A percentile compares a stretch with the other conserved stretches of the same genome.
These are phyloP conservation scores for Sclerotinia glacialis DNA, from an alignment of 2,329 filamentous ascomycete species.

Conservation along the genomic window DNA sequence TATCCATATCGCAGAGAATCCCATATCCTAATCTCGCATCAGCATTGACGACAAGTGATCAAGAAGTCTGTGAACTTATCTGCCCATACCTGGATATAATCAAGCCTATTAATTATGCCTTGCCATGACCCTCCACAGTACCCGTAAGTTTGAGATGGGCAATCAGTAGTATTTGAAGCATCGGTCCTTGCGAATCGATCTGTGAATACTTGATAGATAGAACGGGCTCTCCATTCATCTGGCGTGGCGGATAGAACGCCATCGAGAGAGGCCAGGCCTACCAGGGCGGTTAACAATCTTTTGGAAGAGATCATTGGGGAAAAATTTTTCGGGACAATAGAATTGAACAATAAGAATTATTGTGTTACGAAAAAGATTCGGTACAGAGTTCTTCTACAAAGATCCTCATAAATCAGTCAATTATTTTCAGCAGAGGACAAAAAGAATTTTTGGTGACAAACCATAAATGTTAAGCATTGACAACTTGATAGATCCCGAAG, in stretches of 20 bases:
- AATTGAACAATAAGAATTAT: neutral
- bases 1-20: slow-evolving; percentile 42
- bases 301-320: neutral
- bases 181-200: slow-evolving; percentile 46
- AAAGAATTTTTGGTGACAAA: neutral
- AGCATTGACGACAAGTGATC: slow-evolving; percentile 33
- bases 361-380: too few relatives aligned
- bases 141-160: slow-evolving; percentile 32
- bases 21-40: slow-evolving; percentile 32
- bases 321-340: neutral
- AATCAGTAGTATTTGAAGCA: slow-evolving; percentile 35
- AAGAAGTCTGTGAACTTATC: neutral
- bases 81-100: slow-evolving; percentile 42
- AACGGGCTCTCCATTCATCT: slow-evolving; percentile 12
- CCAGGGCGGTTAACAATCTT: neutral
- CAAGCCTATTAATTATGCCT: slow-evolving; percentile 43
- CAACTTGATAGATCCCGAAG: neutral
- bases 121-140: slow-evolving; percentile 51
- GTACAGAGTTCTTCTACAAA: neutral
- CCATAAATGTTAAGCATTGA: neutral
- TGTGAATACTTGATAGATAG: slow-evolving; percentile 21
- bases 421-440: neutral
- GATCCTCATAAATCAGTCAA: too few relatives aligned
- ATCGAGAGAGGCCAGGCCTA: neutral
- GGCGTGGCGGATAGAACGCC: slow-evolving; percentile 1